Evolutionary conservation across 179 eudicot genomes (phyloP), one percentile per base, ranked within the genome.

Genomic region (Spergularia azorica): DNA sequence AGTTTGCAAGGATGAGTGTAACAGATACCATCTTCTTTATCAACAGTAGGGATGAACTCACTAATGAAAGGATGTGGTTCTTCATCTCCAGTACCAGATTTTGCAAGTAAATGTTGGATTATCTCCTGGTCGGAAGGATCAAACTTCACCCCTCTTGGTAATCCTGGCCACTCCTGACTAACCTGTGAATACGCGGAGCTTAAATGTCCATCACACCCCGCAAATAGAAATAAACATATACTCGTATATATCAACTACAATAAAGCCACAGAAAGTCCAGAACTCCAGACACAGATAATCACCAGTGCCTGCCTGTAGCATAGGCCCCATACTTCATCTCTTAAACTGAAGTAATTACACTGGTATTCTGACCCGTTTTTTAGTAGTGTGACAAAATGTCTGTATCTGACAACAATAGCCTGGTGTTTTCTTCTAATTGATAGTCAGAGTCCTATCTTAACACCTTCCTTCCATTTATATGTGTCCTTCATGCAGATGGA

Each of bases 71-170:
- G 97, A 85, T 95, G 97, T 14, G 90, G 86, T 78, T 72, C 81
- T 71, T 75, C 78, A 73, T 79, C 63, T 61, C 72, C 87, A 61
- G 58, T 71, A 7, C 93, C 97, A 83, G 75, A 79, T 87, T 95
- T 90, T 20, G 93, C 93, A 50, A 84, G 90, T 75, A 95, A 87
- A 83, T 95, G 97, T 87, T 90, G 90, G 65, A 90, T 83, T 66
- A 91, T 89, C 82, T 95, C 99, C 82, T 87, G 97, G 75, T 95
- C 99, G 74, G 97, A 81, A 17, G 99, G 99, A 84, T 95, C 99
- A 75, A 95, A 95, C 83, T 95, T 95, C 63, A 93, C 99, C 5
- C 99, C 97, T 81, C 86, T 86, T 0, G 99, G 99, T 72, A 95
- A 85, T 76, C 99, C 99, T 17, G 99, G 97, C 97, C 99, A 95